Evolutionary conservation across 2,329 filamentous ascomycete genomes (phyloP), one percentile per base, ranked within the genome.

Genomic region (Pestalotiopsis sp.): DNA sequence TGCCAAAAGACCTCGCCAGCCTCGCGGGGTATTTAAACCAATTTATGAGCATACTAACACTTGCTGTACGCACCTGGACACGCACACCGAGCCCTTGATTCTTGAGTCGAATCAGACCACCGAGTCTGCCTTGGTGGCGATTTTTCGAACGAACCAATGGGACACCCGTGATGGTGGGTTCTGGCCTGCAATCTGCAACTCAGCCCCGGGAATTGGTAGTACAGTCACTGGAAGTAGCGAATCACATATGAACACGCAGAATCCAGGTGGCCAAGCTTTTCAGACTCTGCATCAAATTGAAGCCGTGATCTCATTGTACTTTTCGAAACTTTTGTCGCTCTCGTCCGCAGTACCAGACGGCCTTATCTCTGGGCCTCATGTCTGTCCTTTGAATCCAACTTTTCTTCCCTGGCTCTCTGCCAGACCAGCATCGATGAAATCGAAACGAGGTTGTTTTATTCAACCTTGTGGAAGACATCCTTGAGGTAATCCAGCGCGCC

Each of bases 401-500:
- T 31, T 9, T 31, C 27, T 9, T 31, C 31, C 7, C 6, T 0
- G 7, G 31, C 31, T 31, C 31, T 52, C n/a, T 52, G 7, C 17
- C 45, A 52, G 27, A n/a, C 17, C 45, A 3, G 11, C 20, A 7
- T 52, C 7, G 3, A 12, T 52, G 5, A 11, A n/a, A 52, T n/a
- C 3, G 3, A 20, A 9, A 9, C 17, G 5, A 2, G 6, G n/a
- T 12, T 52, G 59, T 12, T 27, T 9, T 20, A 36, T 2, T 60
- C 52, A 12, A 66, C 64, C 64, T 66, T 66, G 23, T 66, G 64
- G 14, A 71, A 69, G 9, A 71, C 71, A 36, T 69, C 71, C 64
- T 68, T 56, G 71, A 87, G 71, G 72, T 80, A 89, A 73, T 88
- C 85, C 41, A 74, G 39, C 77, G 88, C 88, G 2, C 86, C 86